A percentile compares a stretch with the other conserved stretches of the same genome.
These are phyloP conservation scores for Yamadazyma mexicana DNA, from an alignment of 1,139 yeast genomes.

Conservation along the genomic window DNA sequence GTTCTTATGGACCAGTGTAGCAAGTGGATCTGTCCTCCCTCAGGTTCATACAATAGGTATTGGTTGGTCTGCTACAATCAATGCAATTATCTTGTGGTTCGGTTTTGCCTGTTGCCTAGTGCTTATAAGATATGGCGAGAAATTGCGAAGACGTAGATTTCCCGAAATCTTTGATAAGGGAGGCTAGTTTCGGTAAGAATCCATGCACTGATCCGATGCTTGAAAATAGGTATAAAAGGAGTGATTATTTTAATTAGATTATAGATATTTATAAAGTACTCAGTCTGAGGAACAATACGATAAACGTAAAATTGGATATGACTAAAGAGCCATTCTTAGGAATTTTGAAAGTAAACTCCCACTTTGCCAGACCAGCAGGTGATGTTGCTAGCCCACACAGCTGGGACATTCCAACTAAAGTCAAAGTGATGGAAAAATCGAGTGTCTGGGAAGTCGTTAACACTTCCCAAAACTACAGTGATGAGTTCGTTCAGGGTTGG, in stretches of 20 bases:
- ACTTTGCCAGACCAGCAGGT: constrained; percentile 25
- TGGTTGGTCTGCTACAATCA: constrained; percentile 51
- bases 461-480: constrained; percentile 13
- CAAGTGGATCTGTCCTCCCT: constrained; percentile 45
- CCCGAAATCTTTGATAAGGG: constrained; percentile 15
- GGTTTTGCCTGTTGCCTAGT: constrained; percentile 20
- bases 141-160: constrained; percentile 28
- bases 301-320: too few species aligned
- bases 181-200: background rate
- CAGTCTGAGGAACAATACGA: too few species aligned
- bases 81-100: constrained; percentile 30
- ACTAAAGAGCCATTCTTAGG: constrained; percentile 12
- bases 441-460: constrained; percentile 17
- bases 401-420: constrained; percentile 20
- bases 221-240: background rate
- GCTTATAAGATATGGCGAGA: constrained; percentile 19
- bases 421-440: constrained; percentile 18
- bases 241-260: background rate
- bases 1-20: constrained; percentile 49
- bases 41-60: constrained; percentile 47
- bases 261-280: too few species aligned
- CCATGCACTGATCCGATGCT: background rate
- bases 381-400: constrained; percentile 23
- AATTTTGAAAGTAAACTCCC: constrained; percentile 11
- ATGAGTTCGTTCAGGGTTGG: constrained; percentile 18